These are phyloP conservation scores for Insectozyma bohioensis DNA, from an alignment of 1,139 yeast species.

Conservation along the genomic window DNA sequence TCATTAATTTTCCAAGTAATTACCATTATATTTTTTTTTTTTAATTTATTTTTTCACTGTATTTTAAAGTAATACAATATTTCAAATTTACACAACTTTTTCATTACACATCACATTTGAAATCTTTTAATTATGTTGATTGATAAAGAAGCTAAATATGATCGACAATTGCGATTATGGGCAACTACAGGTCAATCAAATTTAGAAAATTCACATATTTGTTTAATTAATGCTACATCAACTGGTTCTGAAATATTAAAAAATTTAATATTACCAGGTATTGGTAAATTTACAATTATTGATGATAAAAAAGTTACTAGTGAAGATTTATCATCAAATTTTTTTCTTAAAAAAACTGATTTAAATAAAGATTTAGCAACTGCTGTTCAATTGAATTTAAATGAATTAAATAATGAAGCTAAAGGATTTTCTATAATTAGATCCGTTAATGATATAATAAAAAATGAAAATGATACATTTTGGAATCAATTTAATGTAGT, in stretches of 20 bases:
- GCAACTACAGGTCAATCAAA: constrained; percentile 70
- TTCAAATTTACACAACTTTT: too few relatives aligned
- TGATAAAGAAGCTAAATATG: constrained; percentile 57
- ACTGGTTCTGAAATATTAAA: constrained; percentile 72
- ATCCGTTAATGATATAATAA: constrained; percentile 19
- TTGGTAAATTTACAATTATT: constrained; percentile 65
- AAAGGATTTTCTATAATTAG: constrained; percentile 32
- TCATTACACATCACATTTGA: too few relatives aligned
- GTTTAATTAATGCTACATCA: constrained; percentile 60
- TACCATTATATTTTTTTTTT: too few relatives aligned
- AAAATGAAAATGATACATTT: constrained; percentile 21
- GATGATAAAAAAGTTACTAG: constrained; percentile 44
- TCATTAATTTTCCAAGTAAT: too few relatives aligned
- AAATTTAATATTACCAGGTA: constrained; percentile 79
- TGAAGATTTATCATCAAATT: constrained; percentile 55
- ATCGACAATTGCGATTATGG: constrained; percentile 90
- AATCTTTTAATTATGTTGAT: constrained; percentile 24
- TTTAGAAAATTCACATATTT: constrained; percentile 58
- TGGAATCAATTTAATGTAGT: constrained; percentile 60
- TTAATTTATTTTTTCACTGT: too few relatives aligned
- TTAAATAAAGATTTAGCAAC: constrained; percentile 44
- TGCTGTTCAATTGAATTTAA: constrained; percentile 40
- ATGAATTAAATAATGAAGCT: constrained; percentile 64
- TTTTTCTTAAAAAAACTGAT: constrained; percentile 53
- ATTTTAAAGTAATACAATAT: too few relatives aligned